These are phyloP conservation scores for Saprolegnia parasitica DNA, from an alignment of 352 stramenopile genomes.

Conservation along the genomic window DNA sequence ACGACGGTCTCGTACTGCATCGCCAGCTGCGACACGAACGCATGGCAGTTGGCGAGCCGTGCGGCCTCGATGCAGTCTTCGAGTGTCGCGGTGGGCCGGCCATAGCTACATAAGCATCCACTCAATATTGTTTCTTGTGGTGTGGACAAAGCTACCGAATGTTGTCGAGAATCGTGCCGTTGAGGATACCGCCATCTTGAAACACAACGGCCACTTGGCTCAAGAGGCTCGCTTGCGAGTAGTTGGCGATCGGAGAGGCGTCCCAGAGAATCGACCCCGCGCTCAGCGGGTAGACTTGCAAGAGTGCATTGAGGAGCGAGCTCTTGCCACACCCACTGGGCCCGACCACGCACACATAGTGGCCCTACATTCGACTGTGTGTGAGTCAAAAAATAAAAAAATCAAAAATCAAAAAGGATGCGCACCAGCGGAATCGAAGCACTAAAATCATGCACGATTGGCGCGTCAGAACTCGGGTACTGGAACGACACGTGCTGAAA, in stretches of 20 bases:
- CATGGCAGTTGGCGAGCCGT: conserved; percentile 15
- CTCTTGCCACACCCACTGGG: conserved; percentile 29
- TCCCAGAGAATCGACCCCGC: conserved; percentile 1
- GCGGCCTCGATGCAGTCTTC: conserved; percentile 26
- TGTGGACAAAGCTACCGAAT: neutral
- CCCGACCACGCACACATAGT: conserved; percentile 23
- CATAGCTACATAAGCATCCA: conserved; percentile 14
- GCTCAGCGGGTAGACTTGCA: conserved; percentile 8
- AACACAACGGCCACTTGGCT: conserved; percentile 25
- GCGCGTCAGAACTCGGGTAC: neutral
- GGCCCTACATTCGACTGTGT: neutral
- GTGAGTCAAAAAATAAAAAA: neutral
- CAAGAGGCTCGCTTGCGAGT: conserved; percentile 5
- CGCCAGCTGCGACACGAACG: conserved; percentile 21
- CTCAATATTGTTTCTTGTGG: neutral
- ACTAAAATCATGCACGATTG: conserved; percentile 10
- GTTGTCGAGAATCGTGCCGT: conserved; percentile 29
- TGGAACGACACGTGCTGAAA: conserved; percentile 26
- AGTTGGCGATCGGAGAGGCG: neutral
- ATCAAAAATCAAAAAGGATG: neutral
- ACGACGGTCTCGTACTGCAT: conserved; percentile 18
- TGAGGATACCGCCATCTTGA: conserved; percentile 19
- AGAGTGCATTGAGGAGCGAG: conserved; percentile 12
- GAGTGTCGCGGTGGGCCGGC: conserved; percentile 1
- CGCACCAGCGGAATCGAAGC: conserved; percentile 17